These are phyloP conservation scores for Thymus quinquecostatus DNA, from an alignment of 257 asterid genomes.

Conservation along the genomic window DNA sequence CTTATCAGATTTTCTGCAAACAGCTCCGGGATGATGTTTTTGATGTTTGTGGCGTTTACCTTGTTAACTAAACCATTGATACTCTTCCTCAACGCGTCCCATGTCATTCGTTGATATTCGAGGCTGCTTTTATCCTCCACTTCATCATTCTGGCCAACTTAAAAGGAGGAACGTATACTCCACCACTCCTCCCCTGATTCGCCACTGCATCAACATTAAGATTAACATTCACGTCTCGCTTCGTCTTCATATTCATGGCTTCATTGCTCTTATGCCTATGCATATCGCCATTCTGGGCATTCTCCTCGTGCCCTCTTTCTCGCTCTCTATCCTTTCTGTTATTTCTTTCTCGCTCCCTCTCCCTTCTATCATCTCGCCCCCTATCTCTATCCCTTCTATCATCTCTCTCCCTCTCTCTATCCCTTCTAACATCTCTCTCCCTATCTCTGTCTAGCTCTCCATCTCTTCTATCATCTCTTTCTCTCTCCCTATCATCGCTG, in stretches of 20 bases:
- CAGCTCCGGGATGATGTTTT: too few species aligned
- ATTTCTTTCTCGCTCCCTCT: background rate
- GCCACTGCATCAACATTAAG: conserved; percentile 29
- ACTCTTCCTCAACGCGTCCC: too few species aligned
- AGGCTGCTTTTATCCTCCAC: conserved; percentile 27
- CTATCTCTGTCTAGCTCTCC: background rate
- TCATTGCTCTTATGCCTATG: conserved; percentile 23
- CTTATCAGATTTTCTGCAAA: too few species aligned
- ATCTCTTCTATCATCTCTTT: background rate
- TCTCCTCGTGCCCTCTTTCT: conserved; percentile 23
- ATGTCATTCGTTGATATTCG: too few species aligned
- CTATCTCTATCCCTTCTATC: background rate
- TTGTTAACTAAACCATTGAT: too few species aligned
- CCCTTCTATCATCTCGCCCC: conserved; percentile 11
- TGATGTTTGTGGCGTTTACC: too few species aligned
- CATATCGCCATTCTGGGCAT: conserved; percentile 21
- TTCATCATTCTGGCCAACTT: conserved; percentile 82
- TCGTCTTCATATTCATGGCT: conserved; percentile 29
- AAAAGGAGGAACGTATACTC: conserved; percentile 86
- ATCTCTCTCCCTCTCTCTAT: background rate
- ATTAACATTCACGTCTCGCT: conserved; percentile 33
- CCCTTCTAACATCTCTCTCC: background rate
- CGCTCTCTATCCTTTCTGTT: conserved; percentile 11
- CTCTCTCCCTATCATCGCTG: conserved; percentile 3
- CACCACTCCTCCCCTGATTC: conserved; percentile 75